Conservation (phyloP, 208 protist genomes). For the Acanthamoeba healyi region DNA sequence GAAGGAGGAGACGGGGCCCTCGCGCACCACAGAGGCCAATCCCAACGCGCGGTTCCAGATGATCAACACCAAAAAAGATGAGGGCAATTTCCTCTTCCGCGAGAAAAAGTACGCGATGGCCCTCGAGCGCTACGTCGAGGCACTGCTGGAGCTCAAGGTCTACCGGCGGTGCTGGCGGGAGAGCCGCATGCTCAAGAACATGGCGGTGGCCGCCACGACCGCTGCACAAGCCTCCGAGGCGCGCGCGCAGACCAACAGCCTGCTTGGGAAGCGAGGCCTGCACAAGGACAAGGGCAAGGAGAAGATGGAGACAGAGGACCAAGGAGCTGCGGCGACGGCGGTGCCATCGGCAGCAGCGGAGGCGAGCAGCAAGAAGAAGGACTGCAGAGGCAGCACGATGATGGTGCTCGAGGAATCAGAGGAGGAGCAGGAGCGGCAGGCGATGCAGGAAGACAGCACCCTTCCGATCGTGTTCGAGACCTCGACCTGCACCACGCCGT, state of each 20-base stretch:
- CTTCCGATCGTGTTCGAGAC: too few relatives aligned
- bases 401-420: neutral
- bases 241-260: neutral
- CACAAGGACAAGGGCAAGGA: slow-evolving; percentile 24
- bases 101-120: neutral
- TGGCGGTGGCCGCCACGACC: neutral
- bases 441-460: neutral
- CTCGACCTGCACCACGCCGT: too few relatives aligned
- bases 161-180: neutral
- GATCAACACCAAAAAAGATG: neutral
- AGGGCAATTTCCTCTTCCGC: slow-evolving; percentile 14
- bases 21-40: neutral
- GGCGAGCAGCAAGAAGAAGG: neutral
- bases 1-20: neutral
- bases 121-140: neutral
- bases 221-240: neutral
- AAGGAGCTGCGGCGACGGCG: neutral
- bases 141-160: neutral
- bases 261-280: neutral
- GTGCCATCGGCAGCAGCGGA: too few relatives aligned
- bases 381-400: neutral
- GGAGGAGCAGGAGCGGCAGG: neutral
- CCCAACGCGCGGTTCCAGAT: neutral
- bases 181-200: neutral
- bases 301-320: neutral